phyloP scores from a whole-genome alignment of 176 grass and related monocot species.

The Oryza longistaminata region DNA sequence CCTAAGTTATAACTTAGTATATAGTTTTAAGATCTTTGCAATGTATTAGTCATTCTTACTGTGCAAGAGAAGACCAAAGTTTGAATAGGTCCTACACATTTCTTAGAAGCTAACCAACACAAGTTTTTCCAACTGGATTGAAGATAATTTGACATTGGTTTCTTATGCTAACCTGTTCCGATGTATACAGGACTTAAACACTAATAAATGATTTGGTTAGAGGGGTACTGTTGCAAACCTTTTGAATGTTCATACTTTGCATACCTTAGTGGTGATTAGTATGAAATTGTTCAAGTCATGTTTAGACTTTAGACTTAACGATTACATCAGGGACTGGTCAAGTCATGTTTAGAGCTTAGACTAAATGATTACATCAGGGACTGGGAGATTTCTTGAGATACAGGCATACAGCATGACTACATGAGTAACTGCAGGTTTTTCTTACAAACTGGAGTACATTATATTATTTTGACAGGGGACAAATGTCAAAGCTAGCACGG shows the following conservation, averaged over 20 bases:
- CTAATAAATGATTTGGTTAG: conserved; percentile 15
- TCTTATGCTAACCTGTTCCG: neutral
- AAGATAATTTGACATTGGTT: conserved; percentile 14
- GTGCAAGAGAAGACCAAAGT: neutral
- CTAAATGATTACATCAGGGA: conserved; percentile 16
- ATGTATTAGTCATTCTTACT: conserved; percentile 6
- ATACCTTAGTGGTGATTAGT: too few relatives aligned
- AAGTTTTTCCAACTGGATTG: neutral
- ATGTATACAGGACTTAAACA: neutral
- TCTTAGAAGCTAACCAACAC: conserved; percentile 47
- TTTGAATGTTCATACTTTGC: too few relatives aligned
- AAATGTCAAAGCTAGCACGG: conserved; percentile 7
- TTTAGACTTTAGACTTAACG: too few relatives aligned
- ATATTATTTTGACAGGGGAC: conserved; percentile 23
- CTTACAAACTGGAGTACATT: neutral
- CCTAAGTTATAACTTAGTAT: neutral
- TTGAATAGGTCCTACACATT: conserved; percentile 32
- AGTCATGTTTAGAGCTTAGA: too few relatives aligned
- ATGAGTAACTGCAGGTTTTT: conserved; percentile 1
- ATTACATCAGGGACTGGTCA: too few relatives aligned
- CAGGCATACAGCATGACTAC: neutral
- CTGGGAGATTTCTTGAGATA: neutral
- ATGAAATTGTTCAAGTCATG: too few relatives aligned
- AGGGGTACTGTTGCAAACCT: too few relatives aligned
- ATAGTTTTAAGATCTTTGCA: neutral